Percentiles rank a stretch among this genome's conserved stretches.
Conservation (phyloP, 352 stramenopile genomes). For the Phytopythium oedochilum region DNA sequence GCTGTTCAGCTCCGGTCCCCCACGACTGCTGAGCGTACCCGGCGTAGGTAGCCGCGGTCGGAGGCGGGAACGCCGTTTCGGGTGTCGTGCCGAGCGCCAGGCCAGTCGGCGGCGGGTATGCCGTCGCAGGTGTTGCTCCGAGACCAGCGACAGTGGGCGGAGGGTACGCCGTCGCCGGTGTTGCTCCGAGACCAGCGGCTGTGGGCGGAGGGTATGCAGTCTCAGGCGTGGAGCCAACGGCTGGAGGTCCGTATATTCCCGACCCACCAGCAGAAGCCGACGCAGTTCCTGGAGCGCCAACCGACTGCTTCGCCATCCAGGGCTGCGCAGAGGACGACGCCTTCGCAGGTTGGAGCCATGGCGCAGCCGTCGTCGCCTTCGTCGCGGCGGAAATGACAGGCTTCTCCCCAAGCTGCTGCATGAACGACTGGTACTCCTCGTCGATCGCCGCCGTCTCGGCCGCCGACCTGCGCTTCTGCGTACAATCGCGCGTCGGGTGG, state of each 20-base stretch:
- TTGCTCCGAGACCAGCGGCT: not conserved
- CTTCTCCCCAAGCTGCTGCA: slow-evolving; percentile 84
- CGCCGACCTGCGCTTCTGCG: slow-evolving; percentile 73
- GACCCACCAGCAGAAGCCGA: slow-evolving; percentile 15
- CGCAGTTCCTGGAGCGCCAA: slow-evolving; percentile 30
- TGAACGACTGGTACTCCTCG: slow-evolving; percentile 84
- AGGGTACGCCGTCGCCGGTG: not conserved
- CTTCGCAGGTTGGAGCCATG: slow-evolving; percentile 68
- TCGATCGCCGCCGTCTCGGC: slow-evolving; percentile 75
- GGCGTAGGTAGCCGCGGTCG: slow-evolving; percentile 6
- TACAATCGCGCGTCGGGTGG: slow-evolving; percentile 98
- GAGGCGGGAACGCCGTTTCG: slow-evolving; percentile 11
- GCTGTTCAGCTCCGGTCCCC: slow-evolving; percentile 12
- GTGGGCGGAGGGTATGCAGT: slow-evolving; percentile 4
- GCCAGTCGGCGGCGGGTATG: slow-evolving; percentile 16
- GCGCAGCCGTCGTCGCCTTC: slow-evolving; percentile 24
- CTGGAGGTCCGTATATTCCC: slow-evolving; percentile 11
- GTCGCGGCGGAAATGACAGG: slow-evolving; percentile 55
- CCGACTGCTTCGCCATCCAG: slow-evolving; percentile 59
- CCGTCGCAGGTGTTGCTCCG: slow-evolving; percentile 7
- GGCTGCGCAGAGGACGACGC: slow-evolving; percentile 38
- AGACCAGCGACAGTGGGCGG: not conserved
- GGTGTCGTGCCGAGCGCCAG: not conserved
- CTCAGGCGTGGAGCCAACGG: slow-evolving; percentile 3
- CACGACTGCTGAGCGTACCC: slow-evolving; percentile 8